phyloP scores from a whole-genome alignment of 1,284 basidiomycete genomes.

The Paramarasmius palmivorus region DNA sequence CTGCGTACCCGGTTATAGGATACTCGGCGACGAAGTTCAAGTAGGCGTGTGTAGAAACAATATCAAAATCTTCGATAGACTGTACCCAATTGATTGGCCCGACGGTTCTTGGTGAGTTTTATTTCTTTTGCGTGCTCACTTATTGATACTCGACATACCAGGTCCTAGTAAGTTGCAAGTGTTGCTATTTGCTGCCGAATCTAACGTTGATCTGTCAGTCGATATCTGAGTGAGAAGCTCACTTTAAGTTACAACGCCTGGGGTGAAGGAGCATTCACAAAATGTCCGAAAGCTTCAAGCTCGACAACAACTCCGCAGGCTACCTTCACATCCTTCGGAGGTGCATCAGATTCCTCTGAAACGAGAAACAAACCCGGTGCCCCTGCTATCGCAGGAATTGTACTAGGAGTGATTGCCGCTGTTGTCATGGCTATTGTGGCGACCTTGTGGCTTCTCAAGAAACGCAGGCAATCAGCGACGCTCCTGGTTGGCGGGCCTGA shows the following conservation, averaged over 20 bases:
- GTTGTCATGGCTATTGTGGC: conserved; percentile 4
- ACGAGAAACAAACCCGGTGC: no score
- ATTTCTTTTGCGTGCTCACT: not conserved
- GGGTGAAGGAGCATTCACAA: conserved; percentile 28
- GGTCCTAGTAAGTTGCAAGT: conserved; percentile 21
- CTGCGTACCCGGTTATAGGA: conserved; percentile 2
- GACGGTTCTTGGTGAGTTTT: conserved; percentile 19
- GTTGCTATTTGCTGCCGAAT: no score
- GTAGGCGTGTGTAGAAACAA: conserved; percentile 20
- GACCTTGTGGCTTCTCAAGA: conserved; percentile 10
- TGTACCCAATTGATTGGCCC: conserved; percentile 23
- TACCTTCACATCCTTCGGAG: no score
- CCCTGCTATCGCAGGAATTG: conserved; percentile 21
- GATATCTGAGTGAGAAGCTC: conserved; percentile 21
- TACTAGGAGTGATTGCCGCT: conserved; percentile 15
- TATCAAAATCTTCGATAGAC: conserved; percentile 22
- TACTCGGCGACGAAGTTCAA: conserved; percentile 21
- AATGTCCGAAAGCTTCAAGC: conserved; percentile 13
- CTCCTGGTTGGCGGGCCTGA: no score
- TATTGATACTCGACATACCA: no score
- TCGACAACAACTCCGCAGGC: not conserved
- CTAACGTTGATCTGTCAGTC: no score
- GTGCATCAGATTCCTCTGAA: no score
- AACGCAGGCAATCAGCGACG: conserved; percentile 8
- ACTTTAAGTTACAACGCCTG: conserved; percentile 18